Evolutionary conservation across 1,139 yeast species (phyloP), one percentile per base, ranked within the genome.

Genomic region (Scheffersomyces quercinus): DNA sequence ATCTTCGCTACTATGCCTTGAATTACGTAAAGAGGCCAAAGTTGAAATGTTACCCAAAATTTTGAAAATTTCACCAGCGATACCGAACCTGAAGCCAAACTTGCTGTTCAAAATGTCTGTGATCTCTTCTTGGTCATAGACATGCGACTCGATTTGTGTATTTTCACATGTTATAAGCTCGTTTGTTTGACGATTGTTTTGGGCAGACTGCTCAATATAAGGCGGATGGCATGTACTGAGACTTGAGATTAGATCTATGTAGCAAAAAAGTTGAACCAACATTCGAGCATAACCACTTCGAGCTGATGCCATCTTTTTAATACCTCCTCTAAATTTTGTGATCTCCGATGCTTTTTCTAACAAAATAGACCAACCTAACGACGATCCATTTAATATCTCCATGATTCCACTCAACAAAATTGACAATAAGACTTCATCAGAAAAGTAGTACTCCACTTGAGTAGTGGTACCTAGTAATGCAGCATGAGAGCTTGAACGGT

Each of bases 11-110:
- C 45, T 39, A 41, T 48, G 49, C 29, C 61, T 37, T 15, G 40
- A 44, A 5, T 38, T 26, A 38, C 60, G 45, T 7, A 56, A 38
- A 37, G 58, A 48, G 2, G 61, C 55, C 13, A 57, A 40, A 3
- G 61, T 57, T 3, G 59, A 53, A n/a, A 57, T 55, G 41, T 55
- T 56, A 3, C 60, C 61, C n/a, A 57, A 47, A 11, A 57, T 51
- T 33, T 56, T 54, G 48, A 54, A 56, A 2, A 57, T 45, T 36
- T 57, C 60, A 8, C 61, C 61, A 14, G 55, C 60, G 11, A 56
- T 53, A 5, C 61, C 61, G 40, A 51, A 55, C 34, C 52, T 55
- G 41, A 57, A 57, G 12, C 60, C 60, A 45, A 57, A 57, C 38
- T 56, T 56, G 42, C 47, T 51, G 40, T 56, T 55, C 28, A 56